Evolutionary conservation across 768 basidiomycete species (phyloP).

Genomic region (Auricularia auricula-judae): DNA sequence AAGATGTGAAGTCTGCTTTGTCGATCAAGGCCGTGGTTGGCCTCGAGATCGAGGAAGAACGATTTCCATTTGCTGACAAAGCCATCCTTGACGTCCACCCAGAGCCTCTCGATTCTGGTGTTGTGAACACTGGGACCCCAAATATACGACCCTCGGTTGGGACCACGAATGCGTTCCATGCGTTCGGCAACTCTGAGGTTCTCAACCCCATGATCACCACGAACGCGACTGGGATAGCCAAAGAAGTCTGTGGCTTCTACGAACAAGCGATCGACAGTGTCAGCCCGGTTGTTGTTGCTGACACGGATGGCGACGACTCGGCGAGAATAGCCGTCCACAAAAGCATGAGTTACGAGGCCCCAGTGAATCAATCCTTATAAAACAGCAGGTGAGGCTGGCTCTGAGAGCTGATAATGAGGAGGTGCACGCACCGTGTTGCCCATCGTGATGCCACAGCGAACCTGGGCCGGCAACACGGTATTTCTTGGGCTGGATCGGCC

Average conservation of each 20-base stretch:
- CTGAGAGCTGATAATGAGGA: conserved; percentile 2
- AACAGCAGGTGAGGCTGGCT: conserved; percentile 14
- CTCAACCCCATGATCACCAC: conserved; percentile 30
- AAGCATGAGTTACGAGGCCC: conserved; percentile 15
- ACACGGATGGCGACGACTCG: conserved; percentile 16
- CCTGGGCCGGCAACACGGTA: conserved; percentile 12
- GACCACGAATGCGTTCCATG: conserved; percentile 9
- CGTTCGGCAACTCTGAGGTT: conserved; percentile 22
- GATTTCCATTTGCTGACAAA: conserved; percentile 5
- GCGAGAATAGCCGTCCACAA: conserved; percentile 13
- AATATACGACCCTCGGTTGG: conserved; percentile 23
- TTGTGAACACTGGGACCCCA: conserved; percentile 19
- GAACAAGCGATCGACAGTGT: conserved; percentile 27
- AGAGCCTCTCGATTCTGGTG: conserved; percentile 8
- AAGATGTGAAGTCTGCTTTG: conserved; percentile 3
- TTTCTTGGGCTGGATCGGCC: conserved; percentile 3
- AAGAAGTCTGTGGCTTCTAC: conserved; percentile 11
- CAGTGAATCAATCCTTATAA: conserved; percentile 12
- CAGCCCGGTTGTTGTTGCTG: conserved; percentile 26
- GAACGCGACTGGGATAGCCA: conserved; percentile 20
- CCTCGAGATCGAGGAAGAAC: conserved; percentile 7
- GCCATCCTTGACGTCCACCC: conserved; percentile 4
- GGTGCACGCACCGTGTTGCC: conserved; percentile 11
- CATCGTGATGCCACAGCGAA: conserved; percentile 16
- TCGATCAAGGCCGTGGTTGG: conserved; percentile 2